Percentiles rank a stretch among this genome's conserved stretches.
Evolutionary conservation across 2,329 filamentous ascomycete species (phyloP).

Genomic region (Colletotrichum caudatum): DNA sequence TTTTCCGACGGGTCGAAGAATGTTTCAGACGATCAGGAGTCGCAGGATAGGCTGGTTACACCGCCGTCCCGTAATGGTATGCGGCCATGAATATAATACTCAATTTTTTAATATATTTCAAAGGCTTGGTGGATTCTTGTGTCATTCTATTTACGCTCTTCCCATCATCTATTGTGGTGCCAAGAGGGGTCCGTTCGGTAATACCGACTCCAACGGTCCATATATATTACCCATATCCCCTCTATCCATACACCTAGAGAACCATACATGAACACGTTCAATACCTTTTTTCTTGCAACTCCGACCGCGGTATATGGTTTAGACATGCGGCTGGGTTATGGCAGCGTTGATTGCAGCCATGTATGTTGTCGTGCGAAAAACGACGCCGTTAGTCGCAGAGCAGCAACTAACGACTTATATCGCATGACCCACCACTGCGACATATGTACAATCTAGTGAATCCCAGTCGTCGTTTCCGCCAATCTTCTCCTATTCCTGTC

Average conservation of each 20-base stretch:
- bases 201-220: no score
- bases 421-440: no score
- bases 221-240: no score
- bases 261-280: background rate
- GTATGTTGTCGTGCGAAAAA: no score
- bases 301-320: background rate
- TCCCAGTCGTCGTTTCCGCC: background rate
- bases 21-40: conserved; percentile 20
- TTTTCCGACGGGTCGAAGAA: conserved; percentile 19
- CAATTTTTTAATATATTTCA: background rate
- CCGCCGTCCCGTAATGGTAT: background rate
- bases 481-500: background rate
- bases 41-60: conserved; percentile 14
- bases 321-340: background rate
- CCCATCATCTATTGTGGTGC: background rate
- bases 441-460: background rate
- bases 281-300: background rate
- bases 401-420: no score
- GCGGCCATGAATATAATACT: background rate
- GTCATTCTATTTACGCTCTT: background rate
- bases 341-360: background rate
- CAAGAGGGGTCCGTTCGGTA: background rate
- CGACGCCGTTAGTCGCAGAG: no score
- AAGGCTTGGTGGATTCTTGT: background rate
- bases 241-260: background rate